Conservation (phyloP, 2,329 filamentous ascomycete species). For the Leptographium radiaticola region DNA sequence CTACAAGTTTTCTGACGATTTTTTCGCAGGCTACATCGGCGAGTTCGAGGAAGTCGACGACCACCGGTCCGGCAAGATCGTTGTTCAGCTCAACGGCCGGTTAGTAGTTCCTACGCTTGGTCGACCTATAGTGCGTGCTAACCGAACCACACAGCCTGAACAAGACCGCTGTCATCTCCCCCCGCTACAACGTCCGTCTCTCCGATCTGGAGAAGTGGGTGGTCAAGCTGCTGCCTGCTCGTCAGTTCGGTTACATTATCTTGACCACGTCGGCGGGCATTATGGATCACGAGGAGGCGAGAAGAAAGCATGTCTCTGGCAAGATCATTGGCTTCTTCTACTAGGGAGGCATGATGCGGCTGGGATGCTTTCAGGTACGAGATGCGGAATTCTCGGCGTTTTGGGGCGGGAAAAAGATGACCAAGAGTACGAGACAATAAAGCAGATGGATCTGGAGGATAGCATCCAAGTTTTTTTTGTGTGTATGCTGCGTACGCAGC, state of each 20-base stretch:
- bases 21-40: constrained; percentile 76
- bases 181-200: constrained; percentile 98
- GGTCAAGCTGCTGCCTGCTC: constrained; percentile 93
- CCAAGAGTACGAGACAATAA: constrained; percentile 7
- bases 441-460: neutral
- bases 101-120: constrained; percentile 10
- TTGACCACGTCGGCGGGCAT: constrained; percentile 98
- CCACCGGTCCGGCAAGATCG: constrained; percentile 99
- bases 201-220: constrained; percentile 99
- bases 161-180: constrained; percentile 99
- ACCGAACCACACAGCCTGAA: constrained; percentile 45
- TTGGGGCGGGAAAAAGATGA: constrained; percentile 5
- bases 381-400: constrained; percentile 7
- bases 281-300: constrained; percentile 99
- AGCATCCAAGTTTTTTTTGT: neutral
- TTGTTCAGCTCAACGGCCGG: constrained; percentile 97
- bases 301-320: constrained; percentile 94
- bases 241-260: constrained; percentile 99
- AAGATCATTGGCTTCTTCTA: constrained; percentile 99
- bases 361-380: neutral
- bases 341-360: constrained; percentile 33
- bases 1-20: constrained; percentile 47
- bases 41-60: constrained; percentile 99
- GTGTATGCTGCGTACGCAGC: neutral
- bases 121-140: neutral